Conservation (phyloP, 1,139 yeast genomes). For the Taphrina sp. region DNA sequence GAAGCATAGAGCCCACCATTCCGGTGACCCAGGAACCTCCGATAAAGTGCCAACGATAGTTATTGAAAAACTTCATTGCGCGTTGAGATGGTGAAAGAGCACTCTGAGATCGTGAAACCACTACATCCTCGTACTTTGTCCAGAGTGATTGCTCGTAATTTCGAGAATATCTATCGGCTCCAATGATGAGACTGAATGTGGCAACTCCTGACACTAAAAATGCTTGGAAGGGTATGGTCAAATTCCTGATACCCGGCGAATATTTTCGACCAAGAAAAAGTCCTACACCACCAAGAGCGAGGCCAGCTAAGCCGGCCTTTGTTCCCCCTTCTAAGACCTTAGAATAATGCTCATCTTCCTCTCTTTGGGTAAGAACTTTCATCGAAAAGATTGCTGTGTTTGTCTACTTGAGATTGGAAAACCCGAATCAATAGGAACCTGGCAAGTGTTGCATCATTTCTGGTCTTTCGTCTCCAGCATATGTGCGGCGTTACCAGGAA, state of each 20-base stretch:
- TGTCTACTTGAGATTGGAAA: too few species aligned
- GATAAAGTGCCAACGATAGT: conserved; percentile 72
- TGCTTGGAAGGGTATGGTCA: conserved; percentile 30
- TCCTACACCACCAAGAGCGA: conserved; percentile 10
- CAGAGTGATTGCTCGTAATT: conserved; percentile 19
- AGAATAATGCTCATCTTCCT: conserved; percentile 27
- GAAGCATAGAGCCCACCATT: conserved; percentile 76
- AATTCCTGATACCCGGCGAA: conserved; percentile 15
- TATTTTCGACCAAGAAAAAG: conserved; percentile 23
- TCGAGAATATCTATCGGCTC: conserved; percentile 30
- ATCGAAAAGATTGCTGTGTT: too few species aligned
- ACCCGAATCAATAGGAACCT: too few species aligned
- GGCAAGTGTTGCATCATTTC: too few species aligned
- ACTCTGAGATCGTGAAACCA: conserved; percentile 6
- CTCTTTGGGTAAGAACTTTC: conserved; percentile 25
- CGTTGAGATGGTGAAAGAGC: conserved; percentile 22
- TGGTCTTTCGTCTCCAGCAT: too few species aligned
- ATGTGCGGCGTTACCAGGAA: too few species aligned
- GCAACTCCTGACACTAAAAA: conserved; percentile 25
- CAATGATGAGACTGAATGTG: conserved; percentile 27
- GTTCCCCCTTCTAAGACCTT: conserved; percentile 25
- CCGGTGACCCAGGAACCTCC: conserved; percentile 84
- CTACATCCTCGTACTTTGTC: conserved; percentile 10
- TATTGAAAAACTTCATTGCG: conserved; percentile 37
- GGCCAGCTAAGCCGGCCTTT: conserved; percentile 11